Conservation (phyloP, 371 early-diverging fungal genomes). For the Blakeslea trispora region DNA sequence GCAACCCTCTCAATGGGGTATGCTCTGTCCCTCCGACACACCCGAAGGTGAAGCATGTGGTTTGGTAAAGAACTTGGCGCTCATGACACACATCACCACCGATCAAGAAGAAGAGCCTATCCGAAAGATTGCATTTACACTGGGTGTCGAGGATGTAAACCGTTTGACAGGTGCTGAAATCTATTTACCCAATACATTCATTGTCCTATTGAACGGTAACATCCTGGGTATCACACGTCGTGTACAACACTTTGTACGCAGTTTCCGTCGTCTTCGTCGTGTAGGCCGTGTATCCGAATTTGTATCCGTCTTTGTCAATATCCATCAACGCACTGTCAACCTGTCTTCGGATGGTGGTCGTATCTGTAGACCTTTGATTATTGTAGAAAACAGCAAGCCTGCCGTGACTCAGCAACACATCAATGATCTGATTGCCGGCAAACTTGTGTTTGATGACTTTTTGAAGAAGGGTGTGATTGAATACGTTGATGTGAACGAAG, state of each 20-base stretch:
- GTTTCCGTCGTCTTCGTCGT: conserved; percentile 87
- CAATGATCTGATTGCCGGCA: conserved; percentile 61
- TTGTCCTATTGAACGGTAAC: conserved; percentile 93
- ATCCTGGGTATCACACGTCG: conserved; percentile 88
- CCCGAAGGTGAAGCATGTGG: conserved; percentile 99
- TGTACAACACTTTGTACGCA: conserved; percentile 75
- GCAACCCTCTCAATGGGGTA: conserved; percentile 99
- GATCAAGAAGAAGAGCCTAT: conserved; percentile 88
- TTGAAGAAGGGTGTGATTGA: conserved; percentile 94
- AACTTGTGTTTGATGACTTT: conserved; percentile 88
- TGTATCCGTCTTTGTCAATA: conserved; percentile 92
- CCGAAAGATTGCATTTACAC: conserved; percentile 71
- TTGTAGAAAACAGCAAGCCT: conserved; percentile 86
- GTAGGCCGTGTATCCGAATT: conserved; percentile 88
- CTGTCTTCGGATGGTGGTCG: conserved; percentile 98
- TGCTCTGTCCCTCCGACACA: conserved; percentile 99
- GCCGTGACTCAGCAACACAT: conserved; percentile 78
- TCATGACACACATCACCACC: conserved; percentile 99
- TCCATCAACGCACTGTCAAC: conserved; percentile 83
- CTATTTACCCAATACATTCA: conserved; percentile 69
- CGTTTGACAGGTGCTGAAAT: conserved; percentile 83
- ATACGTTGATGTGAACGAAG: conserved; percentile 99
- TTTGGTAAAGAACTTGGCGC: conserved; percentile 98
- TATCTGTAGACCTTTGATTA: conserved; percentile 97
- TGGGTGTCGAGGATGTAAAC: conserved; percentile 92